phyloP scores from a whole-genome alignment of 2,329 filamentous ascomycete species.

The Seiridium unicorne region DNA sequence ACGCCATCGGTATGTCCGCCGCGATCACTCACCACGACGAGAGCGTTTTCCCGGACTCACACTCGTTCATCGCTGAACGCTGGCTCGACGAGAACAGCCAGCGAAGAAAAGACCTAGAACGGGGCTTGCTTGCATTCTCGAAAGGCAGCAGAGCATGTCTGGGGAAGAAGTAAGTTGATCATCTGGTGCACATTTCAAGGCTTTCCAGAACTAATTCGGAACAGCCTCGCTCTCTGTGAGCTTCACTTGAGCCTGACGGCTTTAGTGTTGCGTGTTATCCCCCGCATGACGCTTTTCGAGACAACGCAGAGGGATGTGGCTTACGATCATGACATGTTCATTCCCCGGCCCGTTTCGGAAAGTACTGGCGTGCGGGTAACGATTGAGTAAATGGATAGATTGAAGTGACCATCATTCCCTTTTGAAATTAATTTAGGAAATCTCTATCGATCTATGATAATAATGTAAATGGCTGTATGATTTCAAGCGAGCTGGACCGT shows the following conservation, averaged over 20 bases:
- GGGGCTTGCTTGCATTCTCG: not conserved
- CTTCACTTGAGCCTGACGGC: slow-evolving; percentile 22
- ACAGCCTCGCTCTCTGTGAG: slow-evolving; percentile 28
- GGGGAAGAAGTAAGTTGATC: slow-evolving; percentile 2
- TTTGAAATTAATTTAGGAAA: no score
- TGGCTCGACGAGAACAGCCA: slow-evolving; percentile 17
- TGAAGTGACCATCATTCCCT: no score
- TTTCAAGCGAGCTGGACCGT: no score
- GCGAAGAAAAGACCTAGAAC: not conserved
- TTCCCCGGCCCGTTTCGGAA: slow-evolving; percentile 7
- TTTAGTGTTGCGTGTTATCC: slow-evolving; percentile 24
- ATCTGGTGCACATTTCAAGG: not conserved
- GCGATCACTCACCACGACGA: slow-evolving; percentile 18
- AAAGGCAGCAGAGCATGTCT: slow-evolving; percentile 1
- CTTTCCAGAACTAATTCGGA: not conserved
- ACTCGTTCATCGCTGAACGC: slow-evolving; percentile 20
- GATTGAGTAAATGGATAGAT: slow-evolving; percentile 17
- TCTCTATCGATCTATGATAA: no score
- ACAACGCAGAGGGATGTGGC: slow-evolving; percentile 21
- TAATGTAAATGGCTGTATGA: no score
- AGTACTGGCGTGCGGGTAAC: slow-evolving; percentile 15
- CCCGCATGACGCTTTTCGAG: slow-evolving; percentile 22
- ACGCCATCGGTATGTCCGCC: slow-evolving; percentile 17
- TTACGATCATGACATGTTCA: slow-evolving; percentile 17
- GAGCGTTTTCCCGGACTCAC: slow-evolving; percentile 14